phyloP scores from a whole-genome alignment of 495 filamentous ascomycete species.

The Apiosordaria backusii region DNA sequence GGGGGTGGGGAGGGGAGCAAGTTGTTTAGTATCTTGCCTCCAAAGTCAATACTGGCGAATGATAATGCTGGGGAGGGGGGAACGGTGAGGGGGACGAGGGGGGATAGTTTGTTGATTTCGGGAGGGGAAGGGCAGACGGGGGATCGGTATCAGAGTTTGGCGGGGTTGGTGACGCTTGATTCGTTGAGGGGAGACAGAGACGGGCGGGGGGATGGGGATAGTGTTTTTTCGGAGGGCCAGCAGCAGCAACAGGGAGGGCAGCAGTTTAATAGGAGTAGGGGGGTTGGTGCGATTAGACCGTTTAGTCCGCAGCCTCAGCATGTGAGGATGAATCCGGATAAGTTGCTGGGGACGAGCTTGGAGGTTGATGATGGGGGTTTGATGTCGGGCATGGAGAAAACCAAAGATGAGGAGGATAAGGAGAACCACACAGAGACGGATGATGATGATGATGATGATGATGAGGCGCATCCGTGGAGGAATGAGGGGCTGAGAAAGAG shows the following conservation, averaged over 20 bases:
- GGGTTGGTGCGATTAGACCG: slow-evolving; percentile 46
- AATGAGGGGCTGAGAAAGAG: slow-evolving; percentile 26
- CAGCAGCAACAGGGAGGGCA: neutral
- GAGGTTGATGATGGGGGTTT: slow-evolving; percentile 8
- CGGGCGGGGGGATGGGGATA: slow-evolving; percentile 39
- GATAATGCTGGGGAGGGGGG: slow-evolving; percentile 17
- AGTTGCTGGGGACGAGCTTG: slow-evolving; percentile 27
- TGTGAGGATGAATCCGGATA: slow-evolving; percentile 39
- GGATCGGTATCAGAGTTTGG: slow-evolving; percentile 50
- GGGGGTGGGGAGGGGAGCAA: slow-evolving; percentile 37
- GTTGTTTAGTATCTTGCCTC: slow-evolving; percentile 57
- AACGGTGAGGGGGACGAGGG: slow-evolving; percentile 22
- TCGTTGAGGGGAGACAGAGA: neutral
- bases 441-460: slow-evolving; percentile 24
- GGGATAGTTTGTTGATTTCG: slow-evolving; percentile 43
- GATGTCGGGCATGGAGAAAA: slow-evolving; percentile 27
- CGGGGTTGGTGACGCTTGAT: slow-evolving; percentile 17
- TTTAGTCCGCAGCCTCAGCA: slow-evolving; percentile 52
- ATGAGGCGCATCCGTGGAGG: slow-evolving; percentile 32
- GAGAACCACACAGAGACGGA: slow-evolving; percentile 21
- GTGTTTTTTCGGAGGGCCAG: slow-evolving; percentile 46
- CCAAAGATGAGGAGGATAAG: slow-evolving; percentile 12
- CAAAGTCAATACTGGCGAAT: slow-evolving; percentile 52
- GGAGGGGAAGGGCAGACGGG: slow-evolving; percentile 19
- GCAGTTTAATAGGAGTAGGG: slow-evolving; percentile 41